Evolutionary conservation across 495 filamentous ascomycete genomes (phyloP).

Genomic region (Podospora australis): DNA sequence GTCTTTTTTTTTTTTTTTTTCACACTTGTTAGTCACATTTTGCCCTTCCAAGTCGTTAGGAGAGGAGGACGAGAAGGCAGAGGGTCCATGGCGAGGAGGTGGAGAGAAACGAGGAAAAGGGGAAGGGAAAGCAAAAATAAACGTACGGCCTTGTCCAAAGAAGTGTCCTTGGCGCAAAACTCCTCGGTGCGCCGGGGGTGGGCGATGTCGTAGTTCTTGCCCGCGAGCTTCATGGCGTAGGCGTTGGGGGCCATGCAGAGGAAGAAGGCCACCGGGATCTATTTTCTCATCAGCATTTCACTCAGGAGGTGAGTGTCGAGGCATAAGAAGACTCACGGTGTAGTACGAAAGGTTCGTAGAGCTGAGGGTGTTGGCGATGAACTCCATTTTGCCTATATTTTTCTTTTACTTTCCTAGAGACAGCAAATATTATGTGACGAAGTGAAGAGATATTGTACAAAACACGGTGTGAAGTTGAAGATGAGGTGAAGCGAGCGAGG

Average conservation of each 20-base stretch:
- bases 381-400: slow-evolving; percentile 30
- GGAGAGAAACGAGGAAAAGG: no score
- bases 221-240: slow-evolving; percentile 31
- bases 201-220: slow-evolving; percentile 34
- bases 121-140: slow-evolving; percentile 8
- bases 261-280: slow-evolving; percentile 44
- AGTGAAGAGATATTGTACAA: no score
- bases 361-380: slow-evolving; percentile 31
- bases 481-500: no score
- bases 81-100: no score
- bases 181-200: slow-evolving; percentile 26
- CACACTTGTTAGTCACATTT: slow-evolving; percentile 2
- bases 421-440: no score
- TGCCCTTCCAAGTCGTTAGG: background rate
- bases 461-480: no score
- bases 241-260: slow-evolving; percentile 30
- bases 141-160: slow-evolving; percentile 38
- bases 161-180: slow-evolving; percentile 29
- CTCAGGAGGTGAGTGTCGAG: background rate
- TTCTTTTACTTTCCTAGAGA: no score
- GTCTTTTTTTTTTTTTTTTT: slow-evolving; percentile 10
- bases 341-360: slow-evolving; percentile 42
- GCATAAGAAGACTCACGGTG: slow-evolving; percentile 30
- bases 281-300: no score
- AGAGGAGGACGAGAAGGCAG: slow-evolving; percentile 5